Conservation (phyloP, 2,329 filamentous ascomycete genomes). For the Colletotrichum acutatum region DNA sequence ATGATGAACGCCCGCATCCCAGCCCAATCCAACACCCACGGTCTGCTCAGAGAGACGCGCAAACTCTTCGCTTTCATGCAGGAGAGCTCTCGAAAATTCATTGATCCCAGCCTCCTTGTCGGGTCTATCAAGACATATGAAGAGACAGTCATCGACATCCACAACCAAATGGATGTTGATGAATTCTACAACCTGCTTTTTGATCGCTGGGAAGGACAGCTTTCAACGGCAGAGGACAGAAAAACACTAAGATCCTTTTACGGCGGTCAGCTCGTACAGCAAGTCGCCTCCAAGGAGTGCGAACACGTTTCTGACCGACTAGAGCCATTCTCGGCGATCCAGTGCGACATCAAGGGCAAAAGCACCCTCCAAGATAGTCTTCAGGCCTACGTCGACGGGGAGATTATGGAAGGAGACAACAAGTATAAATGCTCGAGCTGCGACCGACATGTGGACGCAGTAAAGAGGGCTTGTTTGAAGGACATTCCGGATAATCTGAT, state of each 20-base stretch:
- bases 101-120: conserved; percentile 80
- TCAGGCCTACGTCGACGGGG: conserved; percentile 94
- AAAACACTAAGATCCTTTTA: conserved; percentile 84
- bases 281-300: conserved; percentile 95
- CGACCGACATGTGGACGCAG: conserved; percentile 88
- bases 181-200: conserved; percentile 97
- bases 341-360: conserved; percentile 97
- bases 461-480: conserved; percentile 92
- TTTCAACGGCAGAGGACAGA: conserved; percentile 75
- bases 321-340: conserved; percentile 93
- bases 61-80: conserved; percentile 88
- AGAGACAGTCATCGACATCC: conserved; percentile 83
- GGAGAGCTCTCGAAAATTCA: conserved; percentile 77
- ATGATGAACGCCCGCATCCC: conserved; percentile 74
- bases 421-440: conserved; percentile 98
- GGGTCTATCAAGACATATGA: conserved; percentile 85
- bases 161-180: conserved; percentile 96
- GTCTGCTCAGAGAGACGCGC: conserved; percentile 80
- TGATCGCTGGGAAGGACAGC: conserved; percentile 88
- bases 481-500: conserved; percentile 94
- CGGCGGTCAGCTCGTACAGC: conserved; percentile 90
- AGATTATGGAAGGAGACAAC: conserved; percentile 97
- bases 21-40: conserved; percentile 67
- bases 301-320: conserved; percentile 90
- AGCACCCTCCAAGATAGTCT: conserved; percentile 85